phyloP scores from a whole-genome alignment of 1,139 yeast species.

The Pichia sp. region DNA sequence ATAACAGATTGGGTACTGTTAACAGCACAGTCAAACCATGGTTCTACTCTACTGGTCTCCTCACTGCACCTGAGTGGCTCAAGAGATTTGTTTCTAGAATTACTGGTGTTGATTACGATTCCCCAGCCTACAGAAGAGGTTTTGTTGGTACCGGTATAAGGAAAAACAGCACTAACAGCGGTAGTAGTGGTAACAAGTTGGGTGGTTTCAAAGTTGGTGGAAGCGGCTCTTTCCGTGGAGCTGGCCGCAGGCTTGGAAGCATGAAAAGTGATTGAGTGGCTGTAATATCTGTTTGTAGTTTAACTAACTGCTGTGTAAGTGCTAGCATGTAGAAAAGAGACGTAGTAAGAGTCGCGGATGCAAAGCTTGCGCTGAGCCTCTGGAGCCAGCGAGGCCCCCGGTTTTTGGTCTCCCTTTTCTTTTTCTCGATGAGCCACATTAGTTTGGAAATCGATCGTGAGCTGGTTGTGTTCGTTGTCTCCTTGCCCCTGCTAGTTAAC shows the following conservation, averaged over 20 bases:
- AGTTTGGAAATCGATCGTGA: too few relatives aligned
- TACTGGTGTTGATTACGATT: constrained; percentile 27
- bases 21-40: constrained; percentile 24
- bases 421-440: too few relatives aligned
- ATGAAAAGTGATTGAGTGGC: neutral
- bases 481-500: neutral
- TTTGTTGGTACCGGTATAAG: constrained; percentile 11
- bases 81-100: constrained; percentile 19
- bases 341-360: too few relatives aligned
- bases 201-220: neutral
- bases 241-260: constrained; percentile 7
- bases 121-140: constrained; percentile 24
- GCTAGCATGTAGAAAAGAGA: too few relatives aligned
- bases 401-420: too few relatives aligned
- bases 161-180: neutral
- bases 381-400: too few relatives aligned
- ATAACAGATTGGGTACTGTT: constrained; percentile 32
- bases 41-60: constrained; percentile 30
- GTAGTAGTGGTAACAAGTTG: neutral
- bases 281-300: neutral
- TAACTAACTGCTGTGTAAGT: neutral
- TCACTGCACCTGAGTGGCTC: constrained; percentile 33
- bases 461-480: too few relatives aligned
- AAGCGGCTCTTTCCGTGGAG: constrained; percentile 5
- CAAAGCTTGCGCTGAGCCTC: too few relatives aligned